These are phyloP conservation scores for Metarhizium anisopliae DNA, from an alignment of 2,329 filamentous ascomycete species.

Conservation along the genomic window DNA sequence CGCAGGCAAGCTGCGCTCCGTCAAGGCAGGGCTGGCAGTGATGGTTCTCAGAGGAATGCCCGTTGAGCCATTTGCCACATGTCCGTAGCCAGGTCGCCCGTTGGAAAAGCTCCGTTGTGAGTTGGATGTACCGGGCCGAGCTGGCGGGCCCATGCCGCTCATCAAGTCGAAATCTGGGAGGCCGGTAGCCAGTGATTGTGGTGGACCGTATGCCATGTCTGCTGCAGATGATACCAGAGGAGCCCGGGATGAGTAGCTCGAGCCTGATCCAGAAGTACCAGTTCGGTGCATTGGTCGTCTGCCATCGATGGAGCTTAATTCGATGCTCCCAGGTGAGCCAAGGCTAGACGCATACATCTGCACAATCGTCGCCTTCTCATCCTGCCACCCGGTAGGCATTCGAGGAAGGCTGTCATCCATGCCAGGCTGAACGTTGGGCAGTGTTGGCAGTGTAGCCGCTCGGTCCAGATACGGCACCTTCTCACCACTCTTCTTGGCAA, in stretches of 20 bases:
- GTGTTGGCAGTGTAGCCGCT: conserved; percentile 59
- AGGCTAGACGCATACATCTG: conserved; percentile 54
- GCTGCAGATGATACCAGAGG: conserved; percentile 52
- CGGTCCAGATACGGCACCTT: conserved; percentile 36
- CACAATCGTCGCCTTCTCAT: conserved; percentile 52
- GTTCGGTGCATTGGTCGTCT: conserved; percentile 38
- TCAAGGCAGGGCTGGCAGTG: conserved; percentile 21
- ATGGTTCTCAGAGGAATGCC: conserved; percentile 12
- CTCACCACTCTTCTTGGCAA: conserved; percentile 44
- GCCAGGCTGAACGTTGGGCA: conserved; percentile 30
- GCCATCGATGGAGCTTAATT: conserved; percentile 43
- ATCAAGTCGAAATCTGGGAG: conserved; percentile 19
- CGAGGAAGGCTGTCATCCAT: conserved; percentile 41
- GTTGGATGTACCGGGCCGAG: conserved; percentile 25
- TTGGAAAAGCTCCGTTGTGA: conserved; percentile 24
- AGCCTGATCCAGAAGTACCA: conserved; percentile 46
- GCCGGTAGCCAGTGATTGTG: conserved; percentile 27
- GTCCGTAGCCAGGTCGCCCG: conserved; percentile 9
- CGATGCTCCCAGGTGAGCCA: conserved; percentile 42
- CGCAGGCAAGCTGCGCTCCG: conserved; percentile 18
- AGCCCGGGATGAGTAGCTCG: conserved; percentile 55
- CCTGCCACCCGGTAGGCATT: conserved; percentile 51
- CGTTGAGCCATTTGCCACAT: conserved; percentile 10
- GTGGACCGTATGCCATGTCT: conserved; percentile 46
- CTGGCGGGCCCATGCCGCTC: conserved; percentile 15